Percentiles rank a stretch among this genome's conserved stretches.
Evolutionary conservation across 208 protist genomes (phyloP).

Genomic region (Leishmania tropica): DNA sequence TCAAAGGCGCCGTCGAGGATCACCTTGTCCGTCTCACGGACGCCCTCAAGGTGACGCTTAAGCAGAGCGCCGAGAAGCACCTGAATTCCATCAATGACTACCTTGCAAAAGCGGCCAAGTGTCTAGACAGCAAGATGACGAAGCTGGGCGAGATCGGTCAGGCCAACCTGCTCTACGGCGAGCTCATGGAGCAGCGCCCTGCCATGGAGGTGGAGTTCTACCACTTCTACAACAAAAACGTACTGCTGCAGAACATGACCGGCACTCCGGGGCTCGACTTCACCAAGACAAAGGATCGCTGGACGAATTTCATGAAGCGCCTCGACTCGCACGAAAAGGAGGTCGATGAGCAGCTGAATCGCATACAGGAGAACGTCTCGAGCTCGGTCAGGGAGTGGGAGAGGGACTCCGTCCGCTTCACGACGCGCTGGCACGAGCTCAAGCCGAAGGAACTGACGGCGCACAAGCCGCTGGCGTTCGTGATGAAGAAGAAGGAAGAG

Average conservation of each 20-base stretch:
- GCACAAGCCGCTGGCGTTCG: slow-evolving; percentile 71
- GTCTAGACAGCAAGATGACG: slow-evolving; percentile 86
- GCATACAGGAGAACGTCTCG: slow-evolving; percentile 67
- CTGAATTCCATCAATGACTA: slow-evolving; percentile 87
- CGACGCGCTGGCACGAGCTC: slow-evolving; percentile 92
- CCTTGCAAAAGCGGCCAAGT: slow-evolving; percentile 67
- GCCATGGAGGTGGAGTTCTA: slow-evolving; percentile 89
- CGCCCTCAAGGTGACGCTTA: slow-evolving; percentile 85
- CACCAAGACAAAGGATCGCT: slow-evolving; percentile 66
- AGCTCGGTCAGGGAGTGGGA: slow-evolving; percentile 77
- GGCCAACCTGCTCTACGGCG: slow-evolving; percentile 81
- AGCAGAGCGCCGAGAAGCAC: slow-evolving; percentile 81
- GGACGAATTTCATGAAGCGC: slow-evolving; percentile 84
- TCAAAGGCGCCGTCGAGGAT: slow-evolving; percentile 95
- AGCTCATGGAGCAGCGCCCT: slow-evolving; percentile 85
- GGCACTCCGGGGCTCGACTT: slow-evolving; percentile 76
- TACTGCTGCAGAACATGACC: slow-evolving; percentile 90
- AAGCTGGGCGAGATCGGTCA: slow-evolving; percentile 94
- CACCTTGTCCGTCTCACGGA: slow-evolving; percentile 91
- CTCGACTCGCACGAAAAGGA: slow-evolving; percentile 93
- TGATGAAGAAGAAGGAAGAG: slow-evolving; percentile 86
- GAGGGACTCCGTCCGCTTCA: slow-evolving; percentile 91
- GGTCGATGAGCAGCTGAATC: slow-evolving; percentile 89
- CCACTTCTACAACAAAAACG: slow-evolving; percentile 93
- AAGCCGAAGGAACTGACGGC: slow-evolving; percentile 93